Conservation (phyloP, 352 stramenopile species). For the Phytophthora rubi region DNA sequence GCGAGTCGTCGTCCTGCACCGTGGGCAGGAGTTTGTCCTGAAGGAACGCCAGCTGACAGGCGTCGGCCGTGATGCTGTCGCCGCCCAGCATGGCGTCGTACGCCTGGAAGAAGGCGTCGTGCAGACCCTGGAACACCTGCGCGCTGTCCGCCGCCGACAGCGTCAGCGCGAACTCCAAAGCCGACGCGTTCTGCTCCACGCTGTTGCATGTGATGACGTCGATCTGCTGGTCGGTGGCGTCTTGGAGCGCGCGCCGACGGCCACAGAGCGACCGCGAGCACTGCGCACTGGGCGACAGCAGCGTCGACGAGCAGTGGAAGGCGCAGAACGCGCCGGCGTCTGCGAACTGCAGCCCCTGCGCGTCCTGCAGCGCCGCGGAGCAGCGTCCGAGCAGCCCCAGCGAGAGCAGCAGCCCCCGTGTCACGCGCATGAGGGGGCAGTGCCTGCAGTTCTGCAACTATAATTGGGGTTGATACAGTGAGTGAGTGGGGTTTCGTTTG, state of each 20-base stretch:
- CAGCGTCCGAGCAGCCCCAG: conserved; percentile 17
- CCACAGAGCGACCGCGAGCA: conserved; percentile 31
- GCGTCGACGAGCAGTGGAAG: conserved; percentile 58
- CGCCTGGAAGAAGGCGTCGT: conserved; percentile 66
- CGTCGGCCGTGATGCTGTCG: conserved; percentile 58
- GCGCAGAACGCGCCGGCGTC: conserved; percentile 54
- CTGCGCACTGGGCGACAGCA: conserved; percentile 30
- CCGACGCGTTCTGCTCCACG: conserved; percentile 39
- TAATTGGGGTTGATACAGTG: too few species aligned
- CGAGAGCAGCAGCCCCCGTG: conserved; percentile 17
- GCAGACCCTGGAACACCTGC: conserved; percentile 59
- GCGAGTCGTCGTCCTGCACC: conserved; percentile 37
- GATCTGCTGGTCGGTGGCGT: conserved; percentile 28
- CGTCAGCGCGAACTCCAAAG: conserved; percentile 40
- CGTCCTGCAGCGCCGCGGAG: conserved; percentile 39
- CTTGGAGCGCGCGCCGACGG: conserved; percentile 9
- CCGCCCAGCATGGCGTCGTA: conserved; percentile 73
- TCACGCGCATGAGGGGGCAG: conserved; percentile 20
- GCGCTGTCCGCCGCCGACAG: conserved; percentile 45
- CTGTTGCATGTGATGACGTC: conserved; percentile 49
- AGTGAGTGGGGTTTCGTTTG: too few species aligned
- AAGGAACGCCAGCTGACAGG: conserved; percentile 71
- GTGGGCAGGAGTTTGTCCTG: conserved; percentile 63
- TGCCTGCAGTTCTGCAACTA: too few species aligned
- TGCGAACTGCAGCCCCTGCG: conserved; percentile 51